Evolutionary conservation across 148 eudicot species (phyloP), one percentile per base, ranked within the genome.

Genomic region (Drosera capensis): DNA sequence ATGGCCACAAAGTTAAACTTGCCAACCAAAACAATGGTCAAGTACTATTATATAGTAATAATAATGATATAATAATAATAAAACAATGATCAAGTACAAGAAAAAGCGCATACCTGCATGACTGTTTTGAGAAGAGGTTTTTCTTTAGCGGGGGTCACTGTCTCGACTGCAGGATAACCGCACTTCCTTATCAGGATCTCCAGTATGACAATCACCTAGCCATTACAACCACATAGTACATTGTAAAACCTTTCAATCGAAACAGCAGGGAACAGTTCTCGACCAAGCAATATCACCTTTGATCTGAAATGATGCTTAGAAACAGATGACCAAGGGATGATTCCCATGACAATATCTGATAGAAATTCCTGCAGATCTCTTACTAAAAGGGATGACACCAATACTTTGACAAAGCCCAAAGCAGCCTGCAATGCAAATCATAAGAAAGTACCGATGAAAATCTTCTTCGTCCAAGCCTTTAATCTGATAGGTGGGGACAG

Each of bases 301-400:
- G 73, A 53, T 67, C 80, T 75, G 46, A 90, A 90, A 72, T 90
- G 95, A 72, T 84, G 74, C 48, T 85, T 78, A 23, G 97, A 84
- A 28, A 80, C 66, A 29, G 82, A 66, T 49, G 97, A 90, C 97
- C 95, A 90, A 17, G 80, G 78, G 47, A 84, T 62, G 57, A 80
- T 46, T 49, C 75, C 85, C 46, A 65, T 76, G 26, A 78, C 37
- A 51, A 80, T 67, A 45, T 58, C 71, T 14, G 95, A 60, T 25
- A 79, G 68, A 57, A 73, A 59, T 56, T 62, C 63, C 45, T 78
- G 79, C 73, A 90, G 58, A 62, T 84, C 78, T 19, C 64, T 55
- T 42, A 74, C 49, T 62, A 77, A 52, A 61, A 75, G 54, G 47
- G 71, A 71, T 48, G 82, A 80, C 40, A 73, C 95, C 37, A 90